phyloP scores from a whole-genome alignment of 2,329 filamentous ascomycete species.

The Didymella glomerata region DNA sequence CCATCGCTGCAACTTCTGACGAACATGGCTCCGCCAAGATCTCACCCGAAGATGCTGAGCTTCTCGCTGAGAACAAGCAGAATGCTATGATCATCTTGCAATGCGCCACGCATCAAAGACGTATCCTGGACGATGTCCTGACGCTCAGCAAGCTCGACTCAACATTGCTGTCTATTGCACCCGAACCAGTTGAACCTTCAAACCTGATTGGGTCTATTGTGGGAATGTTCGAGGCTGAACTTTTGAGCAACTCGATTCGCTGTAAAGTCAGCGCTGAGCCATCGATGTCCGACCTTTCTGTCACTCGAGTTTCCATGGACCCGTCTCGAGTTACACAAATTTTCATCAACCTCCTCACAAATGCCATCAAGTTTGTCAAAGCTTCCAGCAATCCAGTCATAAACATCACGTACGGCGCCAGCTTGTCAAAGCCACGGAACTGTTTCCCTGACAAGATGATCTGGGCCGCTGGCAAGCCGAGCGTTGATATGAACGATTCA shows the following conservation, averaged over 20 bases:
- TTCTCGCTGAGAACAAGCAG: constrained; percentile 34
- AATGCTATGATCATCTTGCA: constrained; percentile 52
- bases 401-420: constrained; percentile 47
- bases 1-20: constrained; percentile 46
- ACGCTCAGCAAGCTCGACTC: constrained; percentile 56
- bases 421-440: constrained; percentile 18
- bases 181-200: constrained; percentile 44
- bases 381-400: constrained; percentile 41
- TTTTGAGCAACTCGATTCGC: constrained; percentile 36
- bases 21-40: constrained; percentile 18
- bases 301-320: constrained; percentile 52
- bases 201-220: constrained; percentile 42
- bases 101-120: constrained; percentile 55
- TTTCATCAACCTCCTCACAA: constrained; percentile 76
- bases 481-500: constrained; percentile 4
- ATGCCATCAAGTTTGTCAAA: constrained; percentile 51
- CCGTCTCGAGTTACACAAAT: constrained; percentile 67
- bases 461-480: constrained; percentile 23
- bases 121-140: constrained; percentile 57
- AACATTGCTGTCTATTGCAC: constrained; percentile 51
- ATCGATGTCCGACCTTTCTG: constrained; percentile 43
- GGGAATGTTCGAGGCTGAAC: constrained; percentile 47
- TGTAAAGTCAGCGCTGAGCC: constrained; percentile 41
- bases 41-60: constrained; percentile 24
- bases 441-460: constrained; percentile 30